Base-by-base conservation (phyloP, 441 rosid species). In the Gossypium schwendimanii region DNA sequence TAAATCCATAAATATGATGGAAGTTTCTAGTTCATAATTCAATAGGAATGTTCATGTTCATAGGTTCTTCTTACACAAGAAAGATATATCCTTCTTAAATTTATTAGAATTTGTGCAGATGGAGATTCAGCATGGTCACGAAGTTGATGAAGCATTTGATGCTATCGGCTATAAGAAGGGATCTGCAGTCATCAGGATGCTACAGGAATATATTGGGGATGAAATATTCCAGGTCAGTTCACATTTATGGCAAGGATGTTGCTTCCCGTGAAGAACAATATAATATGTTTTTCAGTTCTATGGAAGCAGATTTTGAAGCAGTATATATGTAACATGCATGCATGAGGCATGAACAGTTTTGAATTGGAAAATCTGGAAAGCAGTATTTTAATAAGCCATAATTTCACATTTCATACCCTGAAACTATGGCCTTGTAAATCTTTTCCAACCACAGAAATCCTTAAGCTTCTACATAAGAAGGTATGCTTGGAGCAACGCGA, bases 131-230 rank as follows among this genome's bases (percentile, higher is more conserved):
- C 97, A 91, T 77, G 97, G 91, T 78, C 78, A 85, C 77, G 94
- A 90, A 77, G 84, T 93, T 54, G 91, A 90, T 74, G 99, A 95
- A 79, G 90, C 89, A 73, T 95, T 95, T 81, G 98, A 95, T 82
- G 90, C 95, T 7, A 93, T 95, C 76, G 91, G 99, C 82, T 95
- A 95, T 75, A 80, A 79, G 72, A 95, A 95, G 82, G 98, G 99
- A 77, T 94, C 99, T 31, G 86, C 96, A 73, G 91, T 95, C 21
- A 95, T 95, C 76, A 90, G 88, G 69, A 95, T 93, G 99, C 88
- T 95, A 21, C 96, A 95, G 78, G 90, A 91, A 80, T 95, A 87
- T 84, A 89, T 95, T 50, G 97, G 99, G 76, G 96, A 96, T 49
- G 92, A 91, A 72, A 21, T 65, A 76, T 92, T 95, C 78, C 98